Evolutionary conservation across 306 rosid genomes (phyloP).

Genomic region (apple (Malus domestica)): DNA sequence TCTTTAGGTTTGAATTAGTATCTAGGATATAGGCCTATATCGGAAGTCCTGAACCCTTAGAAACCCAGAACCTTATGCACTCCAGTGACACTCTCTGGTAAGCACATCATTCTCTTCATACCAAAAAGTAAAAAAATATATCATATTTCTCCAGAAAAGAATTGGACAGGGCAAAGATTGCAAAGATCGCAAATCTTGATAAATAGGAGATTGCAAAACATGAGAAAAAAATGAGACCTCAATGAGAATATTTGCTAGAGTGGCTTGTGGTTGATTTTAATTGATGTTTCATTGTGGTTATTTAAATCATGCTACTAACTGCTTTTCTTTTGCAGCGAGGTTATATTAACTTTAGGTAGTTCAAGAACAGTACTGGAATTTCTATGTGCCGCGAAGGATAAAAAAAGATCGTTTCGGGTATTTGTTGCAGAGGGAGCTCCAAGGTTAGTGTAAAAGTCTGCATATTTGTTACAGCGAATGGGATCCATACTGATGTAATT

Average conservation of each 20-base stretch:
- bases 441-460: slow-evolving; percentile 49
- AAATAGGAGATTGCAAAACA: neutral
- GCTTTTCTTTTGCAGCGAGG: slow-evolving; percentile 60
- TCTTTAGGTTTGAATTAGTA: neutral
- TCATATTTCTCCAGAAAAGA: neutral
- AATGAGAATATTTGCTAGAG: neutral
- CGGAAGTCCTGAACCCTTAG: neutral
- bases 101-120: neutral
- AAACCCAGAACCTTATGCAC: neutral
- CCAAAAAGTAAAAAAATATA: no score
- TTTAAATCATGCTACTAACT: slow-evolving; percentile 16
- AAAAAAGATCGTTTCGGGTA: slow-evolving; percentile 86
- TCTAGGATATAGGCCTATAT: neutral
- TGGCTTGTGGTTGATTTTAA: neutral
- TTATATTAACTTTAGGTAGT: slow-evolving; percentile 91
- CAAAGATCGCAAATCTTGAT: neutral
- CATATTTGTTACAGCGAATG: neutral
- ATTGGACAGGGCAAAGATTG: neutral
- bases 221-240: neutral
- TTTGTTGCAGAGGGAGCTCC: slow-evolving; percentile 99
- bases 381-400: slow-evolving; percentile 93
- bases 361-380: slow-evolving; percentile 96
- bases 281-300: slow-evolving; percentile 5
- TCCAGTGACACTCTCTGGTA: neutral
- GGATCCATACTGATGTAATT: slow-evolving; percentile 1